Conservation (phyloP, 2,329 filamentous ascomycete genomes). For the Exophiala sp. region DNA sequence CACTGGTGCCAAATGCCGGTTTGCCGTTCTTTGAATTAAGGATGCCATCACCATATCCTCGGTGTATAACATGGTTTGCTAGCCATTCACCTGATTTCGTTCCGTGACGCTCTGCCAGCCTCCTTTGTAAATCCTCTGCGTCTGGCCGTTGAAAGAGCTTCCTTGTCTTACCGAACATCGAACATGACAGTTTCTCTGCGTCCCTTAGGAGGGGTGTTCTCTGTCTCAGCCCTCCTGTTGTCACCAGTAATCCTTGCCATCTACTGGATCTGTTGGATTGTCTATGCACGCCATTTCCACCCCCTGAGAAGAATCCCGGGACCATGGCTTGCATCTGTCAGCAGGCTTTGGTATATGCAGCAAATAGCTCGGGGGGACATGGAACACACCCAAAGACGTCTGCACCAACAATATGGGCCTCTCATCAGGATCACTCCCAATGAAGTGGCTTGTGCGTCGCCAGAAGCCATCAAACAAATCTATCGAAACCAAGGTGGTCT, state of each 20-base stretch:
- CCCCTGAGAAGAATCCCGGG: conserved; percentile 32
- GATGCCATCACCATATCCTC: too few relatives aligned
- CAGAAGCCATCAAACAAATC: conserved; percentile 29
- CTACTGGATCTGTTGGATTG: conserved; percentile 27
- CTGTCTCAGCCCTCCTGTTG: not conserved
- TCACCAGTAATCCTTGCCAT: conserved; percentile 8
- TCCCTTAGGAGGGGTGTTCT: conserved; percentile 1
- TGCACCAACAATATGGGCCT: conserved; percentile 20
- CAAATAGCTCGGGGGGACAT: conserved; percentile 27
- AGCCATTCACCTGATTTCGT: too few relatives aligned
- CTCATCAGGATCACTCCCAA: conserved; percentile 41
- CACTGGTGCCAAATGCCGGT: too few relatives aligned
- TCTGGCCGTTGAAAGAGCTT: too few relatives aligned
- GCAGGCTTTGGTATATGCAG: conserved; percentile 29
- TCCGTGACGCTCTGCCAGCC: too few relatives aligned
- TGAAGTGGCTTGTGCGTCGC: conserved; percentile 30
- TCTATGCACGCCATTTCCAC: conserved; percentile 30
- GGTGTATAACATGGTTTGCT: too few relatives aligned
- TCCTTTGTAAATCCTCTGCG: not conserved
- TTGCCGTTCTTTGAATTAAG: too few relatives aligned
- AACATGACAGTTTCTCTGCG: not conserved
- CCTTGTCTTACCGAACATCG: not conserved
- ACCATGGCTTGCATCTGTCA: conserved; percentile 31
- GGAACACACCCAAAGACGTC: conserved; percentile 26
- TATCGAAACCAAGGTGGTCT: conserved; percentile 25